Conservation (phyloP, 345 rosid species). For the Hypericum androsaemum region DNA sequence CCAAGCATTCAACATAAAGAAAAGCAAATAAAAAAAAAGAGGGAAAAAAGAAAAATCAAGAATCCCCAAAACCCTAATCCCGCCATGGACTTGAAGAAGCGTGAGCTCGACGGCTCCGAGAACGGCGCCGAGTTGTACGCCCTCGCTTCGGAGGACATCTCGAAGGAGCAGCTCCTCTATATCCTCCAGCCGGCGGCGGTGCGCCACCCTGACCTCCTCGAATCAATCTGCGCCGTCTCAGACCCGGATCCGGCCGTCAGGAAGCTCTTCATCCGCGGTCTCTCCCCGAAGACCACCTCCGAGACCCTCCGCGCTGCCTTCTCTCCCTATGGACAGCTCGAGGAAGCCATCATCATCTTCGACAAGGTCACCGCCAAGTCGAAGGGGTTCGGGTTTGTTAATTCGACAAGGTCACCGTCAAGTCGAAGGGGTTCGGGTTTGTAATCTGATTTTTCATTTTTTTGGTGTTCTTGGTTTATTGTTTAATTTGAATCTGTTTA, state of each 20-base stretch:
- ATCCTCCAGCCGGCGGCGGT: slow-evolving; percentile 41
- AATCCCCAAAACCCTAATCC: too few relatives aligned
- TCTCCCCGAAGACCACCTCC: slow-evolving; percentile 78
- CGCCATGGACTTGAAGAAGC: too few relatives aligned
- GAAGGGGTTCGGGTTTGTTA: slow-evolving; percentile 77
- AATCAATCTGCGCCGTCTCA: slow-evolving; percentile 42
- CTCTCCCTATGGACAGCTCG: slow-evolving; percentile 61
- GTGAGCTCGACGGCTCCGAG: too few relatives aligned
- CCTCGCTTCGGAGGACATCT: too few relatives aligned
- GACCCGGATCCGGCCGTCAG: slow-evolving; percentile 64
- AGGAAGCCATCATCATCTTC: slow-evolving; percentile 63
- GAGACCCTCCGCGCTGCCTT: slow-evolving; percentile 54
- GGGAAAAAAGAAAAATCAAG: too few relatives aligned
- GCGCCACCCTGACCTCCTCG: slow-evolving; percentile 45
- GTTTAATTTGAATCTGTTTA: too few relatives aligned
- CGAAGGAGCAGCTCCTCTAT: slow-evolving; percentile 61
- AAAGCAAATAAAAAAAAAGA: too few relatives aligned
- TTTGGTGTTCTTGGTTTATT: too few relatives aligned
- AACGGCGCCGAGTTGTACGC: too few relatives aligned
- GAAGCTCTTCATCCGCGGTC: slow-evolving; percentile 77
- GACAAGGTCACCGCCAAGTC: slow-evolving; percentile 67
- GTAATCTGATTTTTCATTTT: too few relatives aligned
- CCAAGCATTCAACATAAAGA: too few relatives aligned
- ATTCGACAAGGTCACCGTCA: slow-evolving; percentile 60
- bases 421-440: slow-evolving; percentile 79